phyloP scores from a whole-genome alignment of 2,329 filamentous ascomycete species.

The Penicillium sclerotiorum region DNA sequence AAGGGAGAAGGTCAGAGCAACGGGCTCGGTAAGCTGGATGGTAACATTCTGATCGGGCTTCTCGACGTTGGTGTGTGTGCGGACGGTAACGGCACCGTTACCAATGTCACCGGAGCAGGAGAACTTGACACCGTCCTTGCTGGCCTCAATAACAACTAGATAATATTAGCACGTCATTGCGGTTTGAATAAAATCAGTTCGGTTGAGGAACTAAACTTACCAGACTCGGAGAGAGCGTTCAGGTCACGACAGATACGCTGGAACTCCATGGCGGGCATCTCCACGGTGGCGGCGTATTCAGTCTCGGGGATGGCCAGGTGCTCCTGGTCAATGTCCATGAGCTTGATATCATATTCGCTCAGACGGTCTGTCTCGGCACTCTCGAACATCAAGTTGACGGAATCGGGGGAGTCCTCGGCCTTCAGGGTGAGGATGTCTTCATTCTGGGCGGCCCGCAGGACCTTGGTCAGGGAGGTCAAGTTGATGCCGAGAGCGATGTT shows the following conservation, averaged over 20 bases:
- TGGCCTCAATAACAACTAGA: slow-evolving; percentile 91
- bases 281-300: slow-evolving; percentile 91
- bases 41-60: slow-evolving; percentile 84
- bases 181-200: too few species aligned
- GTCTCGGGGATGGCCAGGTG: slow-evolving; percentile 98
- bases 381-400: slow-evolving; percentile 95
- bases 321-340: slow-evolving; percentile 99
- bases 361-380: slow-evolving; percentile 83
- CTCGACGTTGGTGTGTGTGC: slow-evolving; percentile 84
- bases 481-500: slow-evolving; percentile 99
- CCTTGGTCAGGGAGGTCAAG: slow-evolving; percentile 93
- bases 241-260: slow-evolving; percentile 93
- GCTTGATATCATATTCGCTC: slow-evolving; percentile 99
- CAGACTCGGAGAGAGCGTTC: slow-evolving; percentile 89
- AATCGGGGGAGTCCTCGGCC: slow-evolving; percentile 94
- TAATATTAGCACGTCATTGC: slow-evolving; percentile 4
- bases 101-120: slow-evolving; percentile 92
- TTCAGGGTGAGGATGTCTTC: slow-evolving; percentile 96
- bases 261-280: slow-evolving; percentile 88
- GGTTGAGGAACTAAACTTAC: slow-evolving; percentile 59
- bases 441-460: slow-evolving; percentile 89
- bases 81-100: slow-evolving; percentile 88
- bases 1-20: slow-evolving; percentile 93
- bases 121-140: slow-evolving; percentile 97
- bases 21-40: slow-evolving; percentile 89